Evolutionary conservation across 1,139 yeast species (phyloP).

Genomic region (Zygoascus meyerae): DNA sequence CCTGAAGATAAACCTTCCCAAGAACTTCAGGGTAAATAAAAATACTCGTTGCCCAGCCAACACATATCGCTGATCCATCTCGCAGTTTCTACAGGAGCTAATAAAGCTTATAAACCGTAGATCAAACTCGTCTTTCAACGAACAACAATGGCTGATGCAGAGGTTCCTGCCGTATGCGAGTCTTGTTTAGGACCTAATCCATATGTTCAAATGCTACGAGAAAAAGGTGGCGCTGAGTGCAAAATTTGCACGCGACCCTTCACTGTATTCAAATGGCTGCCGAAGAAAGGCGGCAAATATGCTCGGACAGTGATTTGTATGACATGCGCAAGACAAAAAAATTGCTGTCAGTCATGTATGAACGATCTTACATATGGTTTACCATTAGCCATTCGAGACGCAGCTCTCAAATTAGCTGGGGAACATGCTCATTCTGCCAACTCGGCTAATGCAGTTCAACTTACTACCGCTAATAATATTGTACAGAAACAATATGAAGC

Average conservation of each 20-base stretch:
- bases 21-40: background rate
- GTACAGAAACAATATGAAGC: constrained; percentile 52
- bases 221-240: constrained; percentile 63
- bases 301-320: constrained; percentile 47
- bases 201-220: constrained; percentile 65
- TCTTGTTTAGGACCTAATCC: constrained; percentile 63
- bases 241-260: constrained; percentile 75
- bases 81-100: background rate
- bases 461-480: constrained; percentile 32
- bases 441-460: constrained; percentile 31
- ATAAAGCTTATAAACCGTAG: background rate
- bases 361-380: constrained; percentile 74
- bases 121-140: too few species aligned
- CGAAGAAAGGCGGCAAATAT: constrained; percentile 26
- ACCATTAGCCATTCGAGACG: constrained; percentile 72
- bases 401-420: constrained; percentile 66
- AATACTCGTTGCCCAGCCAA: background rate
- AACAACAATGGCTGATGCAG: constrained; percentile 28
- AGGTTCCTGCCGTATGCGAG: constrained; percentile 63
- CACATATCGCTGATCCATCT: background rate
- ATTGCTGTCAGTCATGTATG: constrained; percentile 87
- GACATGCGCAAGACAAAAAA: constrained; percentile 71
- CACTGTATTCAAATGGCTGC: constrained; percentile 69
- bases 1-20: background rate
- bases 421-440: constrained; percentile 28